Base-by-base conservation (phyloP, 1,284 basidiomycete genomes). In the Tylopilus orsonianus region DNA sequence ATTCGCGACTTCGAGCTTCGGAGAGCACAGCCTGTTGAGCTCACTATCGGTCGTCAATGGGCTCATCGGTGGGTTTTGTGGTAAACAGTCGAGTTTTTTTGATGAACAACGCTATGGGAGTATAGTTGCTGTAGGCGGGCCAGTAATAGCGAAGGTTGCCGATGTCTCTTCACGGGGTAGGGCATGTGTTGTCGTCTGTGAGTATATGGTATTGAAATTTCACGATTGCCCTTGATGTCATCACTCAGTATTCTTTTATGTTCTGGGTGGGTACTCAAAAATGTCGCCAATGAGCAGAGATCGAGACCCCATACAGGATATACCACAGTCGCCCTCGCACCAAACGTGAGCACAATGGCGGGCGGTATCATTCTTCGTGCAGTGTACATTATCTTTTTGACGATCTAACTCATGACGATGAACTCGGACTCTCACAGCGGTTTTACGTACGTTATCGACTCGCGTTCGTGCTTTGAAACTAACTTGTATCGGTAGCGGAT, bases 101-200 rank as follows among this genome's bases (percentile, higher is more conserved):
- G 38, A 33, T 16, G 43, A 41, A 22, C 24, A 9, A 36, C 3
- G 35, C 6, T 22, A 23, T 40, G 23, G 34, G 32, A 30, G 20
- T 35, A 32, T 24, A 73, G 70, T 83, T 50, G 82, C 82, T 19
- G 76, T 83, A 39, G 80, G 87, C 30, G 92, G 92, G 69, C 90
- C 90, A 2, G 77, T 90, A 38, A 83, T 90, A 57, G 90, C 89
- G 3, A 91, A 90, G 67, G 67, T 91, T 29, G 80, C 87, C 2
- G 89, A 93, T 60, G 79, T 87, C 14, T 71, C 73, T 12, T 80
- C 79, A 12, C 73, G 81, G 55, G 78, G 75, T 24, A 69, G 62
- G n/a, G 76, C 87, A 0, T 89, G 84, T 58, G 67, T 80, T 37
- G 60, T 79, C 38, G 81, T 87, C 43, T 69, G 83, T 85, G 58